A percentile compares a stretch with the other conserved stretches of the same genome.
Evolutionary conservation across 2,329 filamentous ascomycete genomes (phyloP).

Genomic region (Talaromyces albobiverticillius): DNA sequence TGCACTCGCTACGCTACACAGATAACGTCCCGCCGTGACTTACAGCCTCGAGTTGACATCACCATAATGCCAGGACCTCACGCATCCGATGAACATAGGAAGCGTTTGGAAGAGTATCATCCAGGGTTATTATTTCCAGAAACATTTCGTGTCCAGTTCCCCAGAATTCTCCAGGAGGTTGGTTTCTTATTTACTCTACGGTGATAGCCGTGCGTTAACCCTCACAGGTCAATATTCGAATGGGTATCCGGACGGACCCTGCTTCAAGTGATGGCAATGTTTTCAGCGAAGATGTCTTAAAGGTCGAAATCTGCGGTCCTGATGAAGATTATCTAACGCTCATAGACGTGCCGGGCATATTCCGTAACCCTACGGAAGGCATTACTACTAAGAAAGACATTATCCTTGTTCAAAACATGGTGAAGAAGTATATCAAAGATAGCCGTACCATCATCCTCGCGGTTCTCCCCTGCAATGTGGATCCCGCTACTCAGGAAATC

Average conservation of each 20-base stretch:
- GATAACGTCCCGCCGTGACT: conserved; percentile 40
- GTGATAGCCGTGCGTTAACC: neutral
- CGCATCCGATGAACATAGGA: conserved; percentile 13
- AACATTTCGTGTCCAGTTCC: conserved; percentile 2
- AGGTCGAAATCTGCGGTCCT: conserved; percentile 43
- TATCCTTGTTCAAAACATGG: conserved; percentile 37
- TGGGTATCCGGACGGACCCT: conserved; percentile 7
- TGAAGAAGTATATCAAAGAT: conserved; percentile 29
- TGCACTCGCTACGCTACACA: conserved; percentile 48
- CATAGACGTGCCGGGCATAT: conserved; percentile 48
- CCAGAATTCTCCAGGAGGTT: neutral
- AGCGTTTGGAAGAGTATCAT: conserved; percentile 5
- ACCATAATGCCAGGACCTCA: conserved; percentile 38
- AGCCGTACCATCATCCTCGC: conserved; percentile 31
- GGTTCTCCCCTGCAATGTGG: conserved; percentile 37
- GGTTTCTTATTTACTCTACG: conserved; percentile 10
- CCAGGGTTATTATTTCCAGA: neutral
- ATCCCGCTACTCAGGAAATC: conserved; percentile 44
- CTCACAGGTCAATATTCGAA: conserved; percentile 4
- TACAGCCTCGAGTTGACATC: conserved; percentile 16
- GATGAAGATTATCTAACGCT: conserved; percentile 39
- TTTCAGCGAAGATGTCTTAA: conserved; percentile 32
- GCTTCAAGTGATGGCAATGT: conserved; percentile 4
- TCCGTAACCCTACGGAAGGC: conserved; percentile 34
- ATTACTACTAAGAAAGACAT: conserved; percentile 37